A percentile compares a stretch with the other conserved stretches of the same genome.
These are phyloP conservation scores for Celoporthe dispersa DNA, from an alignment of 2,329 filamentous ascomycete genomes.

Conservation along the genomic window DNA sequence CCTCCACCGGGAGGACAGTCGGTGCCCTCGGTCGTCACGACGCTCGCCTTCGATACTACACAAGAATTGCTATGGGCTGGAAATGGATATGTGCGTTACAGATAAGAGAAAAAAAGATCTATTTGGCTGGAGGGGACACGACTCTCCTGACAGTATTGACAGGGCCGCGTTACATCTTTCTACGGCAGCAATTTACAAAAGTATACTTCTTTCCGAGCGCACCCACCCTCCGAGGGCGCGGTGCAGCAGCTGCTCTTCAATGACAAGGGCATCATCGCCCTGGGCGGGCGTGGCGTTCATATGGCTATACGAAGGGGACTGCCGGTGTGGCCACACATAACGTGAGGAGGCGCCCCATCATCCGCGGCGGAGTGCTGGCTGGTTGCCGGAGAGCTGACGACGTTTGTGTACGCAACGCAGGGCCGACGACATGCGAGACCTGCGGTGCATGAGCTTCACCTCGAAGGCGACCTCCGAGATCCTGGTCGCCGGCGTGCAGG, in stretches of 20 bases:
- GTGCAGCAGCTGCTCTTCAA: constrained; percentile 91
- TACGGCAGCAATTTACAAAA: constrained; percentile 81
- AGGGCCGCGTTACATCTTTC: constrained; percentile 91
- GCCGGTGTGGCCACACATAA: constrained; percentile 81
- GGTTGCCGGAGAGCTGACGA: constrained; percentile 1
- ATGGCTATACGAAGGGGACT: constrained; percentile 83
- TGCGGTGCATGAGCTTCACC: constrained; percentile 95
- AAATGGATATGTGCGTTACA: constrained; percentile 75
- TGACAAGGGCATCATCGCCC: constrained; percentile 85
- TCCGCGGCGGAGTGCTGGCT: constrained; percentile 1
- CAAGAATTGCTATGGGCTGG: constrained; percentile 94
- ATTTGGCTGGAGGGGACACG: background rate
- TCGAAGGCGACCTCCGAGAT: constrained; percentile 83
- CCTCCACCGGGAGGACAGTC: constrained; percentile 71
- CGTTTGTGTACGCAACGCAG: constrained; percentile 42
- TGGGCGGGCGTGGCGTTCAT: constrained; percentile 83
- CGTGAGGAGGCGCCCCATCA: constrained; percentile 52
- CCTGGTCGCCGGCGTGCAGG: constrained; percentile 84
- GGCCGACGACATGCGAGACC: constrained; percentile 77
- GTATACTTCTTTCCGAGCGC: constrained; percentile 89
- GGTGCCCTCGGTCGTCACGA: constrained; percentile 69
- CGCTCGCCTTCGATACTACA: constrained; percentile 84
- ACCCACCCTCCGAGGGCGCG: constrained; percentile 72
- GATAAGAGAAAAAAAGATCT: no score
- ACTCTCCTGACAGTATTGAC: background rate